Evolutionary conservation across 1,284 basidiomycete genomes (phyloP).

Genomic region (Ceratobasidium sp.): DNA sequence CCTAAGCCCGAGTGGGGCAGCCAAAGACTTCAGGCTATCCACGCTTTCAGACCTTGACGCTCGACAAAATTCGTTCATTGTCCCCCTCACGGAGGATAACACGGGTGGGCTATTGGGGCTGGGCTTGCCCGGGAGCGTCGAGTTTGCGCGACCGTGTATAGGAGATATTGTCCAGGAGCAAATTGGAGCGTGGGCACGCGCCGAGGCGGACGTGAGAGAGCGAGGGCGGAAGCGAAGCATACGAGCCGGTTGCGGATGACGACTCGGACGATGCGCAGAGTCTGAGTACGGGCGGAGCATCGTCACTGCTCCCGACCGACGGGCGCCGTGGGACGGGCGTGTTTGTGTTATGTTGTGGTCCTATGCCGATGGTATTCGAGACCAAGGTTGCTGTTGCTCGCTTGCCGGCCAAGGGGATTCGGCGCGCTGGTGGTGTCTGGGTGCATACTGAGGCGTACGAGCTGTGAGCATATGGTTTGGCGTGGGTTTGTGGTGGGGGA

Average conservation of each 20-base stretch:
- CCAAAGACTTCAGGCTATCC: conserved; percentile 26
- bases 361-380: conserved; percentile 24
- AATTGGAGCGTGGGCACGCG: conserved; percentile 5
- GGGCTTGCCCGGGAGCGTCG: conserved; percentile 22
- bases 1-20: conserved; percentile 21
- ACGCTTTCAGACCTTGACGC: conserved; percentile 29
- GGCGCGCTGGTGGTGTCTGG: conserved; percentile 31
- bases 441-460: conserved; percentile 34
- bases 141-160: conserved; percentile 35
- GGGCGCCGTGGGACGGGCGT: conserved; percentile 16
- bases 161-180: conserved; percentile 28
- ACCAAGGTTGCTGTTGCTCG: conserved; percentile 29
- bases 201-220: conserved; percentile 25
- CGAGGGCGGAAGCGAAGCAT: conserved; percentile 17
- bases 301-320: conserved; percentile 8
- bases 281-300: conserved; percentile 14
- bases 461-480: not conserved
- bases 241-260: conserved; percentile 12
- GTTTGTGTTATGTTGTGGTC: conserved; percentile 25
- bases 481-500: not conserved
- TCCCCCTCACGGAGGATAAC: not conserved
- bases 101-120: conserved; percentile 13
- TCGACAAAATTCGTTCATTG: conserved; percentile 21
- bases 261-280: conserved; percentile 6
- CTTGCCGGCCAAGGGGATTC: not conserved